Base-by-base conservation (phyloP, 352 stramenopile genomes). In the Globisporangium camurandrum region DNA sequence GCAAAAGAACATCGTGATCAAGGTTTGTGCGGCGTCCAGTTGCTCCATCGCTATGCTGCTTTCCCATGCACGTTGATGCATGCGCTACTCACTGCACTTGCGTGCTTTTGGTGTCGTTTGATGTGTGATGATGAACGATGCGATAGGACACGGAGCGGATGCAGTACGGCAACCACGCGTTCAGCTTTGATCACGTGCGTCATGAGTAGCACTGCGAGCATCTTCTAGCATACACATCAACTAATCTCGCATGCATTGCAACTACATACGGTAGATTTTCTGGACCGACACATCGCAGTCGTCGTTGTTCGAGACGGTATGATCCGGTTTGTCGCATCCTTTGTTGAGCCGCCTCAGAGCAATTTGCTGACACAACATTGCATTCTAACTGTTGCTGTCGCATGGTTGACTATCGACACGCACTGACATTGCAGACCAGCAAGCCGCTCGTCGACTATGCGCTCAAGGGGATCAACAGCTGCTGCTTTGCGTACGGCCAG, bases 401-500 rank as follows among this genome's bases (percentile, higher is more conserved):
- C n/a, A n/a, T n/a, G n/a, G n/a, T n/a, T n/a, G n/a, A n/a, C n/a
- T n/a, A n/a, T n/a, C n/a, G n/a, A n/a, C n/a, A n/a, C n/a, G n/a
- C n/a, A n/a, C n/a, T 30, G 27, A 11, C 4, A 11, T 1, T 40
- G 6, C 48, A 93, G 81, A 85, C 78, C 1, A 93, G 81, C 44
- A 90, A 93, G 44, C 70, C 67, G 9, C 69, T 96, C 26, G 84
- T 97, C 4, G 85, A 97, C 49, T 93, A 96, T 42, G 77, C 86
- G 6, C 56, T 97, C 57, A 84, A 85, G 45, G 91, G 89, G 24
- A 96, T 95, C 69, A 97, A 97, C 57, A 91, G 84, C 37, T 97
- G 91, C 61, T 97, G 86, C 54, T 97, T 97, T 60, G 91, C 91
- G 8, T 97, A 96, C 51, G 87, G 87, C 1, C 81, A 95, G 50